Evolutionary conservation across 306 rosid species (phyloP), one percentile per base, ranked within the genome.

Genomic region (Lathyrus aphaca): DNA sequence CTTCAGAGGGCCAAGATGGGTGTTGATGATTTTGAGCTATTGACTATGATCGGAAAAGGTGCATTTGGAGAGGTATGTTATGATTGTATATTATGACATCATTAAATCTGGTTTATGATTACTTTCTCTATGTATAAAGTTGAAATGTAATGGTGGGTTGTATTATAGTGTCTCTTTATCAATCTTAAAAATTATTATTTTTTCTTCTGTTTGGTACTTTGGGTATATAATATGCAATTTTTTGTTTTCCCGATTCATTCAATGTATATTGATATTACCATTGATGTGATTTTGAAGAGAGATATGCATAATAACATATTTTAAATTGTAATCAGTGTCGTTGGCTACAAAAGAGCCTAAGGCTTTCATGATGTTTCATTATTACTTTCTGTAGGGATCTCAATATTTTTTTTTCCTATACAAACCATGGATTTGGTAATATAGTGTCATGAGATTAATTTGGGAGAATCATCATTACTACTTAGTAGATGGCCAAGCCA

Each of bases 1-100:
- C 89, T 91, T 70, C 96, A 95, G 77, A 91, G 99, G 87, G 96
- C 89, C 81, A 95, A 95, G 80, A 95, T 95, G 97, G 97, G 96
- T 5, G 95, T 83, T 56, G 95, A 87, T 75, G 96, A 95, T 83
- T 95, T 95, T 72, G 97, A 89, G 82, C 74, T 91, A 83, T 72
- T 95, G 82, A 89, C 99, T 71, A 95, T 95, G 94, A 95, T 95
- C 10, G 99, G 99, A 29, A 95, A 85, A 82, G 99, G 99, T 42
- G 99, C 99, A 77, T 95, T 95, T 79, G 99, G 99, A 44, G 99
- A 95, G 99, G 99, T 94, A 87, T 73, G 73, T 58, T 37, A 21
- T 55, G 51, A 40, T 39, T 57, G 27, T 49, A 70, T 37, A n/a
- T 39, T 66, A 16, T 66, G 53, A 40, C 40, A 45, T 70, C 73